Conservation (phyloP, 2,329 filamentous ascomycete genomes). For the Aspergillus brunneoviolaceus region DNA sequence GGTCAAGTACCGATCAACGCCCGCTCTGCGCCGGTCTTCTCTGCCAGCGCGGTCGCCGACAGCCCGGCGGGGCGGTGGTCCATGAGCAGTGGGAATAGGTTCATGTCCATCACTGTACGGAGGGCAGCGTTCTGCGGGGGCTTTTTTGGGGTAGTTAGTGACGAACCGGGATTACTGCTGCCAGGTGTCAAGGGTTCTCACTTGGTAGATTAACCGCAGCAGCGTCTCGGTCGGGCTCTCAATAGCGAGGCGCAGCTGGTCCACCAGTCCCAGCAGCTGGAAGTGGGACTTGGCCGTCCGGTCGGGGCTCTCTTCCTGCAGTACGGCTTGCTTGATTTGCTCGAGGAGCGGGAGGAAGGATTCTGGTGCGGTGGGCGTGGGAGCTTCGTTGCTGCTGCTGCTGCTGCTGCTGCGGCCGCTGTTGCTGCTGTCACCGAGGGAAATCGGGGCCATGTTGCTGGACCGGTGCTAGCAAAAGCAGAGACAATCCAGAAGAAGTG, state of each 20-base stretch:
- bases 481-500: background rate
- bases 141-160: conserved; percentile 17
- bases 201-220: conserved; percentile 35
- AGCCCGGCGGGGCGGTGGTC: conserved; percentile 20
- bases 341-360: conserved; percentile 14
- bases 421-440: background rate
- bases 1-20: conserved; percentile 29
- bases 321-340: conserved; percentile 13
- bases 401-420: background rate
- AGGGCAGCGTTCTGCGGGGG: conserved; percentile 36
- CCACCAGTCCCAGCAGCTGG: conserved; percentile 29
- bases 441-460: background rate
- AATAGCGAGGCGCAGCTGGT: conserved; percentile 27
- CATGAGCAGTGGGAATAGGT: conserved; percentile 29
- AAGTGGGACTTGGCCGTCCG: conserved; percentile 26
- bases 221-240: conserved; percentile 36
- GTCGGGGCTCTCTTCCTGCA: conserved; percentile 18
- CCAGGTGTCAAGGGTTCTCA: conserved; percentile 8
- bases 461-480: background rate
- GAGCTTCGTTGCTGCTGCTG: background rate
- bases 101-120: conserved; percentile 31
- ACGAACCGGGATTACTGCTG: background rate
- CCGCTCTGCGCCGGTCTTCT: conserved; percentile 28
- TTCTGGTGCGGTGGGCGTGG: background rate
- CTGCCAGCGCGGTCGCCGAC: conserved; percentile 29